Evolutionary conservation across 306 rosid genomes (phyloP).

Genomic region (Cucurbita maxima): DNA sequence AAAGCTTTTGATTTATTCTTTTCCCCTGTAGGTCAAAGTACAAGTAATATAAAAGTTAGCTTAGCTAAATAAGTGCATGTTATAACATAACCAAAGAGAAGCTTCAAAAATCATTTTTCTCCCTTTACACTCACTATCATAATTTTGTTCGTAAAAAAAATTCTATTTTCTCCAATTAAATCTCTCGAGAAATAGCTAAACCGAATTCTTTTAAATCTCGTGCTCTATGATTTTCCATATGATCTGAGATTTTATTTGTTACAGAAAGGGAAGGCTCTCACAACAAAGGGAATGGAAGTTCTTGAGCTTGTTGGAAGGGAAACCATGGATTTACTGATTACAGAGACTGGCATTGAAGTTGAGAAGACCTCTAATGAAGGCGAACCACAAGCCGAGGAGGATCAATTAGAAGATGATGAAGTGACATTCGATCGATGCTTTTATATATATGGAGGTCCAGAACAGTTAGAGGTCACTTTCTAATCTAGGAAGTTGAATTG

Average conservation of each 20-base stretch:
- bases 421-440: constrained; percentile 92
- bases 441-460: constrained; percentile 98
- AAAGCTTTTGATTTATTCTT: not conserved
- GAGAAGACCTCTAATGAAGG: constrained; percentile 38
- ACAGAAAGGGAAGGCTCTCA: constrained; percentile 87
- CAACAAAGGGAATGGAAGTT: constrained; percentile 93
- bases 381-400: constrained; percentile 35
- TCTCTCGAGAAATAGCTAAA: not conserved
- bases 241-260: constrained; percentile 1
- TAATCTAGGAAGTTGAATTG: constrained; percentile 8
- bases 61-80: not conserved
- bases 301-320: constrained; percentile 94
- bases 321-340: constrained; percentile 73
- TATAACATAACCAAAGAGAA: not conserved
- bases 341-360: constrained; percentile 88
- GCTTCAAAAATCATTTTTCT: not conserved
- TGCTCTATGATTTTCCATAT: not conserved
- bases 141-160: not conserved
- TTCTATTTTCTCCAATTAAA: not conserved
- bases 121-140: not conserved
- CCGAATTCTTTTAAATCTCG: not conserved
- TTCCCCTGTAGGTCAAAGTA: not conserved
- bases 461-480: constrained; percentile 79
- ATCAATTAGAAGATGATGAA: constrained; percentile 59
- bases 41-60: not conserved